These are phyloP conservation scores for Cladosporium colombiae DNA, from an alignment of 2,329 filamentous ascomycete genomes.

Conservation along the genomic window DNA sequence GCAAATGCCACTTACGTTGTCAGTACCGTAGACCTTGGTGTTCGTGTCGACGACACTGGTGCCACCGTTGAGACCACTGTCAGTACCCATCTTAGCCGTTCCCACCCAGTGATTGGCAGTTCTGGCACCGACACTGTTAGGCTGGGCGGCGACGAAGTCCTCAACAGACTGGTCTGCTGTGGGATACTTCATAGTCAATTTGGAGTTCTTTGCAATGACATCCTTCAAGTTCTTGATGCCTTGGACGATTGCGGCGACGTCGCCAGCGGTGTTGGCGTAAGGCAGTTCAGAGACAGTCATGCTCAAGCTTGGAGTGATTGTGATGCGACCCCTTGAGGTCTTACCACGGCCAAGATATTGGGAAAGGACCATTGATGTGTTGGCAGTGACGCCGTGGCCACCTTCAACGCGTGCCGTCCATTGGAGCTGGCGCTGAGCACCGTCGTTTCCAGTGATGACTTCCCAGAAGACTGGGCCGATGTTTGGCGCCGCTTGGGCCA, in stretches of 20 bases:
- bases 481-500: slow-evolving; percentile 66
- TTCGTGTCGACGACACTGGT: slow-evolving; percentile 52
- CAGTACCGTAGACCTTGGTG: slow-evolving; percentile 59
- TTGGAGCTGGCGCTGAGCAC: slow-evolving; percentile 64
- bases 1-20: slow-evolving; percentile 47
- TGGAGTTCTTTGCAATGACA: slow-evolving; percentile 55
- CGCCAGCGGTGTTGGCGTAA: slow-evolving; percentile 58
- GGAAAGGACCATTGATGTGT: slow-evolving; percentile 44
- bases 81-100: slow-evolving; percentile 43
- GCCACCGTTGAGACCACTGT: slow-evolving; percentile 44
- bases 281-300: slow-evolving; percentile 62
- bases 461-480: slow-evolving; percentile 66
- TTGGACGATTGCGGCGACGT: slow-evolving; percentile 62
- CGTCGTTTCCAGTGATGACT: slow-evolving; percentile 58
- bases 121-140: slow-evolving; percentile 41
- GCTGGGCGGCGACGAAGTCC: slow-evolving; percentile 54
- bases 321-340: slow-evolving; percentile 62
- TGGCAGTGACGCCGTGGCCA: slow-evolving; percentile 47
- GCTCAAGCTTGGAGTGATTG: slow-evolving; percentile 58
- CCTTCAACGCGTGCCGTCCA: slow-evolving; percentile 67
- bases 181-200: slow-evolving; percentile 60
- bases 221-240: slow-evolving; percentile 63
- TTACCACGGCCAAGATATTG: slow-evolving; percentile 65
- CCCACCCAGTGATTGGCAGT: slow-evolving; percentile 52
- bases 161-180: slow-evolving; percentile 54